These are phyloP conservation scores for Mortierella polycephala DNA, from an alignment of 371 early-diverging fungal species.

Conservation along the genomic window DNA sequence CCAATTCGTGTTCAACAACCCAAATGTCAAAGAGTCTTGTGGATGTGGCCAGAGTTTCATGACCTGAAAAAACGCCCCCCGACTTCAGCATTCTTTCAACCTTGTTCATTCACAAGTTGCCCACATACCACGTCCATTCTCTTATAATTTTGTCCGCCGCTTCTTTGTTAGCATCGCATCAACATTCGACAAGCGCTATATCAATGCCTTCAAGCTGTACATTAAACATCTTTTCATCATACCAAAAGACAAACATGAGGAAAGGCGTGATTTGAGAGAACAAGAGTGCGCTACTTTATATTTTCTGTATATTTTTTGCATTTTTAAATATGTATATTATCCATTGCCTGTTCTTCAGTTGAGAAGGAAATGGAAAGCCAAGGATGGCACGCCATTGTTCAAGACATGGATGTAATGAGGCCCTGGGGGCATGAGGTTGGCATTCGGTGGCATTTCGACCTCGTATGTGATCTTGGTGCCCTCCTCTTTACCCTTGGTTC, in stretches of 20 bases:
- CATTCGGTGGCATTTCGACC: constrained; percentile 63
- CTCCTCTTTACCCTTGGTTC: constrained; percentile 35
- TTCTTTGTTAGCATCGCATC: no score
- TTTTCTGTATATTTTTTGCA: not conserved
- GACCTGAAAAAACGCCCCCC: constrained; percentile 55
- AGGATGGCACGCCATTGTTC: constrained; percentile 63
- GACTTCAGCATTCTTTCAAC: not conserved
- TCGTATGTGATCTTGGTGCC: constrained; percentile 37
- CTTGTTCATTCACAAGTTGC: no score
- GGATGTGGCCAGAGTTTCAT: constrained; percentile 95
- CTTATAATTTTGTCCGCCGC: no score
- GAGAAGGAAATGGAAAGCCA: constrained; percentile 20
- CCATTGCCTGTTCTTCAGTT: constrained; percentile 19
- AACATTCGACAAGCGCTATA: no score
- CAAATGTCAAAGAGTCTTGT: constrained; percentile 95
- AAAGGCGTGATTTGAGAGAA: not conserved
- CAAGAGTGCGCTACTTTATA: constrained; percentile 1
- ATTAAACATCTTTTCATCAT: no score
- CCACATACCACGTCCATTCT: no score
- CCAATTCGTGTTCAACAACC: constrained; percentile 96
- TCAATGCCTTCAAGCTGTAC: no score
- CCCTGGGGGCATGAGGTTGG: constrained; percentile 67
- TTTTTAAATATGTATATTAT: not conserved
- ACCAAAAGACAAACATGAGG: no score
- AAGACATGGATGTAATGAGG: constrained; percentile 63